These are phyloP conservation scores for Solanum habrochaites DNA, from an alignment of 257 asterid species.

Conservation along the genomic window DNA sequence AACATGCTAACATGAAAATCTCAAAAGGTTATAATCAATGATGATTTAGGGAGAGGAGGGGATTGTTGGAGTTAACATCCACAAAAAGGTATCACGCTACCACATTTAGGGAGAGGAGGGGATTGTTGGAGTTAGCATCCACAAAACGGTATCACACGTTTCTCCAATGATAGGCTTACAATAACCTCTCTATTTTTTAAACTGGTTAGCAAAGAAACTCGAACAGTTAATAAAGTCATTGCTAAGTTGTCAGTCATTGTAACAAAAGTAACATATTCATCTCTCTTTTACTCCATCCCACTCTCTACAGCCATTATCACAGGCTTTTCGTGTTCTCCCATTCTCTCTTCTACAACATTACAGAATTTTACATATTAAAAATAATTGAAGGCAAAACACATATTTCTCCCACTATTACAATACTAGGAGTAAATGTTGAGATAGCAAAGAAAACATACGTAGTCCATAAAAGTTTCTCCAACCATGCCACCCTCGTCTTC, in stretches of 20 bases:
- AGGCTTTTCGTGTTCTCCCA: not conserved
- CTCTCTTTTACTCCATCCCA: not conserved
- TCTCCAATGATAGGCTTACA: not conserved
- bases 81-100: not conserved
- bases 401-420: not conserved
- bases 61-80: not conserved
- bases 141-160: not conserved
- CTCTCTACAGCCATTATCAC: not conserved
- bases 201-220: not conserved
- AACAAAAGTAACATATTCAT: not conserved
- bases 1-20: not conserved
- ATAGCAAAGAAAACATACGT: constrained; percentile 32
- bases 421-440: not conserved
- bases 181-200: not conserved
- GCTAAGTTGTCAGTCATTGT: not conserved
- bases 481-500: constrained; percentile 97
- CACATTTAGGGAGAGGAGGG: not conserved
- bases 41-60: not conserved
- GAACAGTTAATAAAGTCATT: not conserved
- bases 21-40: not conserved
- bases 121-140: not conserved
- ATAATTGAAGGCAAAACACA: not conserved
- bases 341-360: not conserved
- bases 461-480: constrained; percentile 93
- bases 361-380: not conserved